Evolutionary conservation across 2,329 filamentous ascomycete genomes (phyloP), one percentile per base, ranked within the genome.

Genomic region (Talaromyces albobiverticillius): DNA sequence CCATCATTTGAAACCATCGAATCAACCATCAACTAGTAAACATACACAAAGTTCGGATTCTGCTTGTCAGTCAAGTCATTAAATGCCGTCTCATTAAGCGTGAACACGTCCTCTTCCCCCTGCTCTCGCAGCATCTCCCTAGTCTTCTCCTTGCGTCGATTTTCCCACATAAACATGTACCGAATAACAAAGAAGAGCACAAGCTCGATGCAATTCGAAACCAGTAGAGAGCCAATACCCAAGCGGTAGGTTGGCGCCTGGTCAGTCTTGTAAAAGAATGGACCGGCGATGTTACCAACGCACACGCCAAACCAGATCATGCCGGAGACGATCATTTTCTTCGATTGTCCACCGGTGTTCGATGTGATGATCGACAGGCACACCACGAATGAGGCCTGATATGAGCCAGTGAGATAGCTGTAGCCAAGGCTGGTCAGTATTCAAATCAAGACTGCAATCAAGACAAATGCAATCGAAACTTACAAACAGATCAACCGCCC

Each of bases 11-110:
- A n/a, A n/a, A n/a, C n/a, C 38, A 10, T 22, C n/a, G 38, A 11
- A 34, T n/a, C n/a, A 10, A 14, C n/a, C n/a, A 14, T n/a, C 31
- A 3, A n/a, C 20, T 26, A 64, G 51, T 64, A 65, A 2, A 65
- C 25, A 55, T 65, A 64, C 16, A 59, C 47, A 36, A 65, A 64
- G 23, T 77, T 77, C 47, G 70, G 46, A 46, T 77, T 78, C 63
- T 77, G 74, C 53, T 71, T 67, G 59, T 78, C 77, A 3, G 77
- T 79, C 69, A 79, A 62, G 61, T 80, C 77, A 8, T 67, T 67
- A 57, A 77, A 78, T 0, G 77, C 76, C 9, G 76, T 79, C 13
- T 64, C 66, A 60, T 77, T 71, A 43, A 62, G 32, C 29, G 45
- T 46, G 9, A 57, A 55, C 3, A 58, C 59, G 4, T 48, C 38